Percentiles rank a stretch among this genome's conserved stretches.
Evolutionary conservation across 148 eudicot genomes (phyloP).

Genomic region (Rhododendron simsii): DNA sequence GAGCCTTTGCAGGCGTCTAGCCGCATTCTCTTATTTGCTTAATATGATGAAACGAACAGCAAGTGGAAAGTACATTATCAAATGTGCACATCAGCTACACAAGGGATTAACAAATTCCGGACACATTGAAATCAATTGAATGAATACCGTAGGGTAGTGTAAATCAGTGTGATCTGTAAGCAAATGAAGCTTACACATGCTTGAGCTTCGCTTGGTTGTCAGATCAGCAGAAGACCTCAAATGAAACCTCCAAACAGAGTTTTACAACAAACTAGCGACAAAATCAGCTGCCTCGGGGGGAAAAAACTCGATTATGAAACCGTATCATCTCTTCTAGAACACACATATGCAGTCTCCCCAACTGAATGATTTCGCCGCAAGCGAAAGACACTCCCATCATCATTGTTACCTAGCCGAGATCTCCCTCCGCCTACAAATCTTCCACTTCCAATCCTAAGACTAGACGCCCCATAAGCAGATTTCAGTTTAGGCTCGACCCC

Average conservation of each 20-base stretch:
- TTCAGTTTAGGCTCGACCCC: slow-evolving; percentile 16
- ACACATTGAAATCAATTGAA: slow-evolving; percentile 6
- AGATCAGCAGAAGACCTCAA: neutral
- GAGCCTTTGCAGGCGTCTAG: neutral
- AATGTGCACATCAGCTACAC: neutral
- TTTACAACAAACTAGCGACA: slow-evolving; percentile 6
- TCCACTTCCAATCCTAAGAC: slow-evolving; percentile 33
- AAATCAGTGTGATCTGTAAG: slow-evolving; percentile 15
- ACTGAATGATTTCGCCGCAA: slow-evolving; percentile 18
- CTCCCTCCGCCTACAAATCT: slow-evolving; percentile 19
- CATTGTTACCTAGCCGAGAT: neutral
- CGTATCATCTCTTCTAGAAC: slow-evolving; percentile 4
- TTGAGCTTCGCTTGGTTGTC: slow-evolving; percentile 11
- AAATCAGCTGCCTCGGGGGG: slow-evolving; percentile 5
- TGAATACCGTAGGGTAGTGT: slow-evolving; percentile 8
- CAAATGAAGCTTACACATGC: slow-evolving; percentile 23
- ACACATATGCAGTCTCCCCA: slow-evolving; percentile 15
- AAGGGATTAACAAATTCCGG: neutral
- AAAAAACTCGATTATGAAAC: slow-evolving; percentile 6
- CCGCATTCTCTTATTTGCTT: neutral
- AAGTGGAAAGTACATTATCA: neutral
- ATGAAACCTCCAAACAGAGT: neutral
- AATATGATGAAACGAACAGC: neutral
- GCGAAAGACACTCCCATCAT: slow-evolving; percentile 12
- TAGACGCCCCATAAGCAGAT: slow-evolving; percentile 19